Conservation (phyloP, 352 stramenopile genomes). For the Globisporangium okanoganense region DNA sequence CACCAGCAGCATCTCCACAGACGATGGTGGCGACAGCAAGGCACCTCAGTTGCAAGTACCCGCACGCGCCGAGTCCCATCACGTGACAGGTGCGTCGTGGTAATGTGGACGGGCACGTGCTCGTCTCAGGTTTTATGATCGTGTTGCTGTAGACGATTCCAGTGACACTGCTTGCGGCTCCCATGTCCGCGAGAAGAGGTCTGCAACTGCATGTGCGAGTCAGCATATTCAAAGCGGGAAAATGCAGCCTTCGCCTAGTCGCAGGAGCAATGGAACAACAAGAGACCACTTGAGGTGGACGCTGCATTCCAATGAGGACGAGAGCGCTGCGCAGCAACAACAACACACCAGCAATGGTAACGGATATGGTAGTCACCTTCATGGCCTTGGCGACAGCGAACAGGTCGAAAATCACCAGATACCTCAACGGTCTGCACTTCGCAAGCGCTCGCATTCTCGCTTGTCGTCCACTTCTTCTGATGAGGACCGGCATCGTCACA, state of each 20-base stretch:
- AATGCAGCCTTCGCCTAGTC: background rate
- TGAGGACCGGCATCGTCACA: background rate
- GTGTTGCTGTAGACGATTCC: background rate
- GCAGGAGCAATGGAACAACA: background rate
- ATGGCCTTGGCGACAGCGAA: background rate
- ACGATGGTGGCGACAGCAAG: background rate
- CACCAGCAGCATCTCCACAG: background rate
- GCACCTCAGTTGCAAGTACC: background rate
- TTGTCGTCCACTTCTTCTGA: conserved; percentile 4
- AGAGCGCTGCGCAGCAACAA: no score
- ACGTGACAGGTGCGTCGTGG: background rate
- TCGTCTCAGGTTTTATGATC: background rate
- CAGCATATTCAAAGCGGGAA: background rate
- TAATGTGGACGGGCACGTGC: background rate
- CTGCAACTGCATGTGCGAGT: background rate
- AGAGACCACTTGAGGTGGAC: background rate
- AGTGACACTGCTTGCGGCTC: background rate
- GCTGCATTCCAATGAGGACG: background rate
- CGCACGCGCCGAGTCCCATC: no score
- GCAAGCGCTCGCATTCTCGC: conserved; percentile 1
- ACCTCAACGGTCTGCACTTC: background rate
- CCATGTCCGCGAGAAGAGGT: background rate
- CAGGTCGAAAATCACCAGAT: background rate
- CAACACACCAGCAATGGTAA: background rate
- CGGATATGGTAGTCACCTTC: background rate